A percentile compares a stretch with the other conserved stretches of the same genome.
Conservation (phyloP, 495 filamentous ascomycete genomes). For the Baudoinia panamericana region DNA sequence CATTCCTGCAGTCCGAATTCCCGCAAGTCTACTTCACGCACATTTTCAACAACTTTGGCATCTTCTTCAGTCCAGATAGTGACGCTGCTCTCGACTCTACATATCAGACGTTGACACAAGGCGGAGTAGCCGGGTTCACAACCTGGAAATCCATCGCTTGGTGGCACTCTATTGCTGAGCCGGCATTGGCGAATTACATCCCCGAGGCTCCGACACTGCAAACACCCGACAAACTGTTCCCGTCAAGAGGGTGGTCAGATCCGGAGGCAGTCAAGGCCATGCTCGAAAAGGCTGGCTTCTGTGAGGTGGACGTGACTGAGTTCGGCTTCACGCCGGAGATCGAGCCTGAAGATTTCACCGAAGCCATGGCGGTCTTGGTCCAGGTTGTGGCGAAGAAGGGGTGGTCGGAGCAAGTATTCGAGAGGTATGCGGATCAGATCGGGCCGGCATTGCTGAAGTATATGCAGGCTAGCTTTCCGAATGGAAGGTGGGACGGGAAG, state of each 20-base stretch:
- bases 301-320: conserved; percentile 5
- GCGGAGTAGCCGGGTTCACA: conserved; percentile 2
- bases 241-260: conserved; percentile 3
- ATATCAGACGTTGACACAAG: not conserved
- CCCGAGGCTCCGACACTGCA: conserved; percentile 7
- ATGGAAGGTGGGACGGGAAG: conserved; percentile 10
- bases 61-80: conserved; percentile 29
- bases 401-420: not conserved
- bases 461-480: conserved; percentile 1
- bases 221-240: not conserved
- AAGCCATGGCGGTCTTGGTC: conserved; percentile 5
- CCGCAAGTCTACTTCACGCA: conserved; percentile 33
- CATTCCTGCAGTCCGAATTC: not conserved
- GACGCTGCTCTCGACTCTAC: not conserved
- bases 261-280: conserved; percentile 1
- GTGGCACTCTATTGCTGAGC: conserved; percentile 6
- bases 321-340: conserved; percentile 7
- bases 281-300: conserved; percentile 8
- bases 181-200: conserved; percentile 1
- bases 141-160: conserved; percentile 8
- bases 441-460: conserved; percentile 8
- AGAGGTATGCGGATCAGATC: not conserved
- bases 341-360: conserved; percentile 10
- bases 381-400: conserved; percentile 4
- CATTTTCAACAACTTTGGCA: conserved; percentile 62